Conservation (phyloP, 2,329 filamentous ascomycete species). For the Penicillium sp. region DNA sequence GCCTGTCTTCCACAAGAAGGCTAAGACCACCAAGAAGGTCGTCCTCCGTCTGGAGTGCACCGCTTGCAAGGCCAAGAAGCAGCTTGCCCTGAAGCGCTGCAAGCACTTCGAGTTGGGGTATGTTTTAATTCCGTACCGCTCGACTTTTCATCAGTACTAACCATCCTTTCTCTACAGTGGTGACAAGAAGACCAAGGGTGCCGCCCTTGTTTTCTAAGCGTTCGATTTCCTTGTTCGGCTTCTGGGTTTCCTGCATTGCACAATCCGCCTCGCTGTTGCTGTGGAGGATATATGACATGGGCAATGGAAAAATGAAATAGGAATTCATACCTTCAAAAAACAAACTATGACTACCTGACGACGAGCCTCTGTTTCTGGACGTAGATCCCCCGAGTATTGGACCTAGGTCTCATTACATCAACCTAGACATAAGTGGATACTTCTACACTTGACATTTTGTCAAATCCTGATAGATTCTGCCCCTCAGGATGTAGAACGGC, state of each 20-base stretch:
- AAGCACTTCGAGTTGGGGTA: constrained; percentile 99
- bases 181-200: constrained; percentile 99
- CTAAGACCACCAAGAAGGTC: constrained; percentile 99
- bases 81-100: constrained; percentile 98
- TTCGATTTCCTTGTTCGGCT: constrained; percentile 45
- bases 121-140: constrained; percentile 40
- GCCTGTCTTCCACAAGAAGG: constrained; percentile 99
- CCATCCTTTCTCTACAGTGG: constrained; percentile 62
- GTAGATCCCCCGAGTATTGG: constrained; percentile 12
- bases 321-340: constrained; percentile 40
- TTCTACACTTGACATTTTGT: background rate
- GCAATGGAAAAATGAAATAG: constrained; percentile 46
- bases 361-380: constrained; percentile 22
- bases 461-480: background rate
- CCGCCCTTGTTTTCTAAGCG: constrained; percentile 97
- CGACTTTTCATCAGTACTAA: constrained; percentile 39
- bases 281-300: constrained; percentile 40
- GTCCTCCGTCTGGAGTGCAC: constrained; percentile 98
- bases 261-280: constrained; percentile 31
- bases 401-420: background rate
- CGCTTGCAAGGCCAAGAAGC: constrained; percentile 95
- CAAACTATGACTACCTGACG: constrained; percentile 37
- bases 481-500: background rate
- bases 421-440: background rate
- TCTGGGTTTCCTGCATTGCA: constrained; percentile 44